phyloP scores from a whole-genome alignment of 1,284 basidiomycete genomes.

The Rhodotorula sp. region DNA sequence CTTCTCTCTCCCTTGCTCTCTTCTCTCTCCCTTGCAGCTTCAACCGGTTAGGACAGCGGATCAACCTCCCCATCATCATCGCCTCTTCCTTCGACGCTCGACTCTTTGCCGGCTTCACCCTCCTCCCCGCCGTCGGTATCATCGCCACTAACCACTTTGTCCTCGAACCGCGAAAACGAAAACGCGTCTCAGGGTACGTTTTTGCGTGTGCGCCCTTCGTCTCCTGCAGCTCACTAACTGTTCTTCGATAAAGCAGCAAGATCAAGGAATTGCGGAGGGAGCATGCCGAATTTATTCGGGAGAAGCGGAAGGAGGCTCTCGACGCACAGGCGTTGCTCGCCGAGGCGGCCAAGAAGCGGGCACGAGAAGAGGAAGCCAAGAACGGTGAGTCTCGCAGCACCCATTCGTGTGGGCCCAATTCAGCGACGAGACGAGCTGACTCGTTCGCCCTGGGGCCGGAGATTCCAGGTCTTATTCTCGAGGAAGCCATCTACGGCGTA shows the following conservation, averaged over 20 bases:
- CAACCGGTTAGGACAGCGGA: constrained; percentile 58
- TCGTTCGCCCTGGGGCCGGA: too few relatives aligned
- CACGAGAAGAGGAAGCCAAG: constrained; percentile 50
- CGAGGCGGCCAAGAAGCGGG: constrained; percentile 51
- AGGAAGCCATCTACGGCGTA: constrained; percentile 67
- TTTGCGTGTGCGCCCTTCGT: background rate
- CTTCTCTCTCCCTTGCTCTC: background rate
- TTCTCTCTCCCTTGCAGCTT: constrained; percentile 45
- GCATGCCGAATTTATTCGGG: constrained; percentile 61
- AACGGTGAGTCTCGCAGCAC: constrained; percentile 46
- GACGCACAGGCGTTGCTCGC: constrained; percentile 56
- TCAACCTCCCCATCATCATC: constrained; percentile 60
- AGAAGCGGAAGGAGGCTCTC: constrained; percentile 60
- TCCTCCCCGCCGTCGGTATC: constrained; percentile 59
- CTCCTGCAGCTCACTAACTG: background rate
- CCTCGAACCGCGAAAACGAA: constrained; percentile 59
- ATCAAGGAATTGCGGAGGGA: constrained; percentile 59
- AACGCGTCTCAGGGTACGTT: constrained; percentile 56
- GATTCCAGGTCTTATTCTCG: constrained; percentile 63
- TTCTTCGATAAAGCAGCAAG: constrained; percentile 42
- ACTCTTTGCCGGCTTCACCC: constrained; percentile 55
- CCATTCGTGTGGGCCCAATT: too few relatives aligned
- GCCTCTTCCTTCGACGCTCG: constrained; percentile 55
- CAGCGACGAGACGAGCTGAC: too few relatives aligned
- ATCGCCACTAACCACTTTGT: constrained; percentile 60